Evolutionary conservation across 2,329 filamentous ascomycete species (phyloP).

Genomic region (Beauveria sp.): DNA sequence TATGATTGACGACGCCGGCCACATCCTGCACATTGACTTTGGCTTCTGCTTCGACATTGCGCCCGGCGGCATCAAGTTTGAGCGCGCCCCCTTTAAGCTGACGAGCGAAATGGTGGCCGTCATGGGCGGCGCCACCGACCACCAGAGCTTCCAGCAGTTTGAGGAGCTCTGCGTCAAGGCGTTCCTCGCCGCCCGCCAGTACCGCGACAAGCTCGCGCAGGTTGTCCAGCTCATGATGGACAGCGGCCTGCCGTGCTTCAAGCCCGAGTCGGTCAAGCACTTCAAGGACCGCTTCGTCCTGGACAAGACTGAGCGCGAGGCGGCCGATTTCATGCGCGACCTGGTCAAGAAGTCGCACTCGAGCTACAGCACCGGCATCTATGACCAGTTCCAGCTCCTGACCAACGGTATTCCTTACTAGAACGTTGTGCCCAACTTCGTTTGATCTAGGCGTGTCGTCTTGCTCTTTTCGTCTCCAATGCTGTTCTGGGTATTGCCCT

Average conservation of each 20-base stretch:
- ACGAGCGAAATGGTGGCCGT: conserved; percentile 98
- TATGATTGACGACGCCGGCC: conserved; percentile 95
- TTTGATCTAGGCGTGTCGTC: background rate
- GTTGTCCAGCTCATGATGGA: conserved; percentile 94
- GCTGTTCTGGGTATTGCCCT: too few species aligned
- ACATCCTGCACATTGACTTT: conserved; percentile 98
- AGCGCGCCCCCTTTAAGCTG: conserved; percentile 96
- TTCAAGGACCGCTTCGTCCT: conserved; percentile 90
- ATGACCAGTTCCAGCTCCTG: conserved; percentile 95
- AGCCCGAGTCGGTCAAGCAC: conserved; percentile 86
- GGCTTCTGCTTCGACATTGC: conserved; percentile 99
- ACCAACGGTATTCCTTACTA: conserved; percentile 97
- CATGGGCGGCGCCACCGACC: conserved; percentile 81
- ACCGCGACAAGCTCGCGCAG: conserved; percentile 82
- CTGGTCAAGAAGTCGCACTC: conserved; percentile 84
- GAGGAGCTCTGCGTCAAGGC: conserved; percentile 95
- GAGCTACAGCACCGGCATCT: conserved; percentile 87
- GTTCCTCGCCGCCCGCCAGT: conserved; percentile 79
- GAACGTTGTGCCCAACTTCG: background rate
- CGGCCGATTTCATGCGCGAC: conserved; percentile 87
- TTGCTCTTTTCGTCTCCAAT: background rate
- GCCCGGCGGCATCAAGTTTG: conserved; percentile 92
- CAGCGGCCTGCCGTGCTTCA: conserved; percentile 93
- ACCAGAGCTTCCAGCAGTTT: conserved; percentile 90
- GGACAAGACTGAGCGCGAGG: conserved; percentile 85